Evolutionary conservation across 805 yeast species (phyloP).

Genomic region (Ogataea chonburiensis): DNA sequence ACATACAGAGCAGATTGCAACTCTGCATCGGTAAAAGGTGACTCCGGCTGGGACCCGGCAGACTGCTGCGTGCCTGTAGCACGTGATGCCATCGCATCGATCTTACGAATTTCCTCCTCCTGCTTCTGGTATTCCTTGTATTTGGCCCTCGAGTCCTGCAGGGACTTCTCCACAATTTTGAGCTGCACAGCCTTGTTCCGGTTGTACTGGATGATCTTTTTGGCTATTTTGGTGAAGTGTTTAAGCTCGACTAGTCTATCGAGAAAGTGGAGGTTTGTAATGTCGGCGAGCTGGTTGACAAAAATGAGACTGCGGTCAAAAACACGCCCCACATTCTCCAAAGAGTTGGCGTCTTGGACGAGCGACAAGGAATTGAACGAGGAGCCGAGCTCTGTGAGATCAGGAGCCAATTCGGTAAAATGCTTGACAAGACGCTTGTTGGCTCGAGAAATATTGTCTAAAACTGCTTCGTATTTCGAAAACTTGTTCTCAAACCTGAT

Average conservation of each 20-base stretch:
- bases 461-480: conserved; percentile 32
- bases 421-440: conserved; percentile 47
- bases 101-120: conserved; percentile 32
- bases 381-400: conserved; percentile 52
- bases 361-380: conserved; percentile 53
- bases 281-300: conserved; percentile 37
- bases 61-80: conserved; percentile 22
- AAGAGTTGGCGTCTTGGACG: conserved; percentile 39
- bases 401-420: conserved; percentile 45
- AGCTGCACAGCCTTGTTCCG: conserved; percentile 35
- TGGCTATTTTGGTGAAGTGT: conserved; percentile 32
- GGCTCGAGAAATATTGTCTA: conserved; percentile 35
- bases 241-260: conserved; percentile 37
- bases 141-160: conserved; percentile 26
- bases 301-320: conserved; percentile 70
- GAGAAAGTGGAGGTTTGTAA: conserved; percentile 31
- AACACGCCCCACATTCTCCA: conserved; percentile 84
- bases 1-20: conserved; percentile 32
- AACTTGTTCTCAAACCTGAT: conserved; percentile 32
- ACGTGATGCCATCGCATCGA: conserved; percentile 31
- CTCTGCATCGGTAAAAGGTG: conserved; percentile 34
- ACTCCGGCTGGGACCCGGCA: conserved; percentile 17
- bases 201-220: conserved; percentile 34
- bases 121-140: conserved; percentile 29
- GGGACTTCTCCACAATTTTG: conserved; percentile 28